Evolutionary conservation across 1,139 yeast species (phyloP).

Genomic region (Yamadazyma taylorii): DNA sequence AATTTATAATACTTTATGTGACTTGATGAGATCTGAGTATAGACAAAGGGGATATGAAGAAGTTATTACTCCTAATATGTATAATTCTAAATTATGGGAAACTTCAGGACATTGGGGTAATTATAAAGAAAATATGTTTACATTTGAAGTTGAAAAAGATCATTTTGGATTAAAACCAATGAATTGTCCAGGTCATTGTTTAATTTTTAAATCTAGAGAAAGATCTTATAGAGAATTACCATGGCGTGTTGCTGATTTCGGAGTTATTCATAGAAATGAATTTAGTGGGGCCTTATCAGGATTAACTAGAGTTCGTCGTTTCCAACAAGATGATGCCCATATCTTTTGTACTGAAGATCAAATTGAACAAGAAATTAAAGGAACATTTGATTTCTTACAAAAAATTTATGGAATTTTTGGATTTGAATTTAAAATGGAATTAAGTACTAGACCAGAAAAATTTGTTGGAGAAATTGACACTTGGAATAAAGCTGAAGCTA

Average conservation of each 20-base stretch:
- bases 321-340: slow-evolving; percentile 99
- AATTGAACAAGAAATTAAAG: slow-evolving; percentile 77
- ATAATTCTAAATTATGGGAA: slow-evolving; percentile 93
- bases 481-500: slow-evolving; percentile 86
- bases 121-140: slow-evolving; percentile 94
- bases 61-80: slow-evolving; percentile 98
- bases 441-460: slow-evolving; percentile 93
- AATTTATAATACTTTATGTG: slow-evolving; percentile 83
- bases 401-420: slow-evolving; percentile 83
- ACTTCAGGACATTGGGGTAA: slow-evolving; percentile 98
- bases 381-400: slow-evolving; percentile 76
- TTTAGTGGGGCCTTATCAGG: slow-evolving; percentile 85
- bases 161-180: slow-evolving; percentile 88
- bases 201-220: slow-evolving; percentile 82
- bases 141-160: slow-evolving; percentile 95
- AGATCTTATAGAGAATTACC: slow-evolving; percentile 95
- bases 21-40: slow-evolving; percentile 77
- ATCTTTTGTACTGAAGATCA: slow-evolving; percentile 92
- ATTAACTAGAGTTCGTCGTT: slow-evolving; percentile 92
- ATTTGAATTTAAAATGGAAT: slow-evolving; percentile 83
- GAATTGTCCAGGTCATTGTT: slow-evolving; percentile 99
- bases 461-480: slow-evolving; percentile 83
- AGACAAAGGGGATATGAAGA: slow-evolving; percentile 93
- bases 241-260: slow-evolving; percentile 94
- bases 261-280: slow-evolving; percentile 94